Base-by-base conservation (phyloP, 306 rosid genomes). In the Alnus glutinosa region DNA sequence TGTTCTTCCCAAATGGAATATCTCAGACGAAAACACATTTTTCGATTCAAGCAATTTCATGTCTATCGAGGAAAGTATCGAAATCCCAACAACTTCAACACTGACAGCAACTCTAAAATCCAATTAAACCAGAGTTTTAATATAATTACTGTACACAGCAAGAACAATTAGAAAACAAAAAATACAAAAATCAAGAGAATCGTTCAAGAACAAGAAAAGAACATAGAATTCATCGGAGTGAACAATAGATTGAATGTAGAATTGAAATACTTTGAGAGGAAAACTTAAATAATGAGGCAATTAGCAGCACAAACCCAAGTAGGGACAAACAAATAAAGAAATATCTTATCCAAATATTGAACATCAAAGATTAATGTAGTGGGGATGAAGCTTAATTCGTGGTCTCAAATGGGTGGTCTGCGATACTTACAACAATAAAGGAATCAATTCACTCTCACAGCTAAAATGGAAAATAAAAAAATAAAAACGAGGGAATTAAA, bases 61-160 rank as follows among this genome's bases (percentile, higher is more conserved):
- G 82, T 90, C 97, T 97, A 89, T 94, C 78, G 36, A 66, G 18
- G 76, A 78, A 78, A 83, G 48, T 57, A 77, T 44, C 73, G 54
- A 63, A 81, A 42, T 69, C 78, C 80, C 71, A 87, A 75, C 78
- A 28, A 78, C 47, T 73, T 76, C 80, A 32, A 55, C 15, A 68
- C 83, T 55, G 51, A 62, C 78, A 76, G 81, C 84, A 79, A 16
- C 36, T 71, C 37, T 64, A 74, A 42, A 55, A 55, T 68, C 75
- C 67, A 74, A 73, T 11, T 34, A 71, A 77, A 75, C 7, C 79
- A 77, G 50, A 74, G 48, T n/a, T 70, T 32, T 44, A 71, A 83
- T 76, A 49, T 16, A 32, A 7, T 28, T 2, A 28, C 37, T 28
- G 5, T 50, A 78, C 77, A 52, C 10, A 2, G 12, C 28, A 23